phyloP scores from a whole-genome alignment of 2,329 filamentous ascomycete species.

The Fusarium sp. region DNA sequence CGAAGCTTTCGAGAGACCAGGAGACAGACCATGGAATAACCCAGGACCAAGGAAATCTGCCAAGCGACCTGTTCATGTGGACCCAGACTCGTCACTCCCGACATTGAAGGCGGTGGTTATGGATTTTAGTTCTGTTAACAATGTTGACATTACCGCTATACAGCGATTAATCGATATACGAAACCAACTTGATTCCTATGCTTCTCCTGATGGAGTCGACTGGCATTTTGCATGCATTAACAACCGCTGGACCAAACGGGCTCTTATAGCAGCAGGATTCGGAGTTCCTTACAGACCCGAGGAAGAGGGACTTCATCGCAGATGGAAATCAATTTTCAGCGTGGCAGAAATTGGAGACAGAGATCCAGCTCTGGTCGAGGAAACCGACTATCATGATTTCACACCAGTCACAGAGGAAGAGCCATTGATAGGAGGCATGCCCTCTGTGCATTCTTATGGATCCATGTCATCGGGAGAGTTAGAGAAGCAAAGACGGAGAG shows the following conservation, averaged over 20 bases:
- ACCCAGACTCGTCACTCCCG: conserved; percentile 64
- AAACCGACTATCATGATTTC: conserved; percentile 60
- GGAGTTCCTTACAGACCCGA: conserved; percentile 74
- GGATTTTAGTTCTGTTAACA: conserved; percentile 93
- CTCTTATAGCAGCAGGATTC: conserved; percentile 87
- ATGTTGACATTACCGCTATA: conserved; percentile 91
- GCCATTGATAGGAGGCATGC: conserved; percentile 44
- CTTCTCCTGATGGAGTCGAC: conserved; percentile 82
- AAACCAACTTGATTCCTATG: conserved; percentile 90
- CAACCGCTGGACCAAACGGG: conserved; percentile 91
- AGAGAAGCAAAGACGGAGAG: conserved; percentile 59
- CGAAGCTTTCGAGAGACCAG: conserved; percentile 69
- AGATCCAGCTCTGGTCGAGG: conserved; percentile 73
- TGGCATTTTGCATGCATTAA: conserved; percentile 97
- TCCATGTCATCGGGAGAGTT: conserved; percentile 38
- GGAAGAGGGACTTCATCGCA: conserved; percentile 61
- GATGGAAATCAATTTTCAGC: conserved; percentile 96
- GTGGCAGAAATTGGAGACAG: conserved; percentile 85
- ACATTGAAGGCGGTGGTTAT: conserved; percentile 89
- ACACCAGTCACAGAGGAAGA: conserved; percentile 49
- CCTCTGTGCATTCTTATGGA: conserved; percentile 16
- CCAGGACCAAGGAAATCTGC: conserved; percentile 72
- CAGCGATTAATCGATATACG: conserved; percentile 94
- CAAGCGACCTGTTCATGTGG: conserved; percentile 50
- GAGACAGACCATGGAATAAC: conserved; percentile 95